These are phyloP conservation scores for Exophiala spinifera DNA, from an alignment of 2,329 filamentous ascomycete genomes.

Conservation along the genomic window DNA sequence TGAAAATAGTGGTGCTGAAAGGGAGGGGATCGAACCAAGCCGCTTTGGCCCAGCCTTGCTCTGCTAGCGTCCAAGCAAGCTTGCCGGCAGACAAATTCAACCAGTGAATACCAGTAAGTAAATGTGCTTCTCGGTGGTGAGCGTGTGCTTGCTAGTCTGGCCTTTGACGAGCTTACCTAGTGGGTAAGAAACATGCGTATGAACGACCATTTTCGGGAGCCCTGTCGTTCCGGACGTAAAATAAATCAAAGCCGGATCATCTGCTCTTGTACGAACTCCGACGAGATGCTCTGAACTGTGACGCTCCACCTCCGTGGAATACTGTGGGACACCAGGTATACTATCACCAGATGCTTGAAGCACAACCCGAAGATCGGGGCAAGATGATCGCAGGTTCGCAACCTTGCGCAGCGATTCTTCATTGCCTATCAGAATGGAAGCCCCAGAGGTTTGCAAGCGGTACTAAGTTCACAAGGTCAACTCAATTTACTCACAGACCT, in stretches of 20 bases:
- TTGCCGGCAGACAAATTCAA: constrained; percentile 35
- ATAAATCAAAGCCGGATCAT: constrained; percentile 35
- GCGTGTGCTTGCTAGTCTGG: too few species aligned
- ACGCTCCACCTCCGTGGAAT: too few species aligned
- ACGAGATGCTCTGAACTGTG: too few species aligned
- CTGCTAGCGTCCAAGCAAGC: constrained; percentile 39
- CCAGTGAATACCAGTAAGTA: constrained; percentile 39
- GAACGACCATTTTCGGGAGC: constrained; percentile 40
- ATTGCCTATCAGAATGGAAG: background rate
- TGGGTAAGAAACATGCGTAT: constrained; percentile 41
- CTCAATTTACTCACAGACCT: too few species aligned
- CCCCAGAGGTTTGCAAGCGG: background rate
- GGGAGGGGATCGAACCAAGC: constrained; percentile 36
- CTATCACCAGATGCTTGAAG: background rate
- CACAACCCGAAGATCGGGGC: background rate
- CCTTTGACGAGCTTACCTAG: too few species aligned
- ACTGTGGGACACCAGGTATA: too few species aligned
- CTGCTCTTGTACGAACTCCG: background rate
- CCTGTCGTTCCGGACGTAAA: constrained; percentile 42
- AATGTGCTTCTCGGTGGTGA: constrained; percentile 30
- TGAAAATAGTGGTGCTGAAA: too few species aligned
- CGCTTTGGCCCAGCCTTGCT: constrained; percentile 43
- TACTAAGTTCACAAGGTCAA: background rate
- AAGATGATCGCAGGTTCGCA: background rate
- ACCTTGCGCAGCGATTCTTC: too few species aligned